A percentile compares a stretch with the other conserved stretches of the same genome.
Conservation (phyloP, 371 early-diverging fungal species). For the Apophysomyces ossiformis region DNA sequence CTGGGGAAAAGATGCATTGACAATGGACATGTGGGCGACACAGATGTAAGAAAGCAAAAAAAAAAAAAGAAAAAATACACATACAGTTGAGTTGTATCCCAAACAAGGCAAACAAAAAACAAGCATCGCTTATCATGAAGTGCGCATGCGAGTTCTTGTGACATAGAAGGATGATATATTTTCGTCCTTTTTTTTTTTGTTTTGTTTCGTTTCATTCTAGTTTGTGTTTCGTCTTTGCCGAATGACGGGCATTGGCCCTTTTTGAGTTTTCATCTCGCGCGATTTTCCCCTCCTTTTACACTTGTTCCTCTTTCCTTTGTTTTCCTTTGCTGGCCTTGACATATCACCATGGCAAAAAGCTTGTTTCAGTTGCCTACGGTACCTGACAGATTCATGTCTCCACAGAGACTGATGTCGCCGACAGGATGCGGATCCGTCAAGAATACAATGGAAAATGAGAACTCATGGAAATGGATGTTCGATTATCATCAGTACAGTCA, state of each 20-base stretch:
- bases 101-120: conserved; percentile 11
- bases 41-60: background rate
- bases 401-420: background rate
- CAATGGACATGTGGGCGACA: conserved; percentile 10
- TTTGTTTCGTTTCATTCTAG: conserved; percentile 2
- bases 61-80: background rate
- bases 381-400: background rate
- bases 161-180: background rate
- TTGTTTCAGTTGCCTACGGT: background rate
- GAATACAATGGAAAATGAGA: background rate
- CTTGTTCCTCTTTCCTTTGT: background rate
- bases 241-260: conserved; percentile 8
- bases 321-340: background rate
- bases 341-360: background rate
- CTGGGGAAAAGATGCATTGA: background rate
- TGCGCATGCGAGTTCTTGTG: conserved; percentile 9
- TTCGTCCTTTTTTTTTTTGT: background rate
- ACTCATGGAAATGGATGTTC: conserved; percentile 3
- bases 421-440: background rate
- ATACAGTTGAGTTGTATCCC: background rate
- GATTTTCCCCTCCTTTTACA: background rate
- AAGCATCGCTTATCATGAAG: conserved; percentile 7
- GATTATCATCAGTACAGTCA: background rate
- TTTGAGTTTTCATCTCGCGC: conserved; percentile 1
- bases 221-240: conserved; percentile 12